Base-by-base conservation (phyloP, 768 basidiomycete species). In the Boletus reticulatus region DNA sequence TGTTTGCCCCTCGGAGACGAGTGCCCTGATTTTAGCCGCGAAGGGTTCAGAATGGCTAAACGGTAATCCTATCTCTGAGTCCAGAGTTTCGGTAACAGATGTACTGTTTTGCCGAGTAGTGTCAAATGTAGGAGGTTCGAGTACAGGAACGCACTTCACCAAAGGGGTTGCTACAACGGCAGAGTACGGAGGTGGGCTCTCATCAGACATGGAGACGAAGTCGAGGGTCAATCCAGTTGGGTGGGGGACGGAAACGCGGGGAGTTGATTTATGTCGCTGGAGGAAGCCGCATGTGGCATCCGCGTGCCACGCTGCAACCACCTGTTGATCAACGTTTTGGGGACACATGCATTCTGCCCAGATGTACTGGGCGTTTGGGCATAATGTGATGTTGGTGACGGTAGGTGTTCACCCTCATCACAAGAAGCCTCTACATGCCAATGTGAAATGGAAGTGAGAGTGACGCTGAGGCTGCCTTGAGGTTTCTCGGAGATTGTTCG, bases 171-270 rank as follows among this genome's bases (percentile, higher is more conserved):
- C 22, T 37, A 32, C 41, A 17, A 52, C 57, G 37, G 52, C 36
- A 39, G 60, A 64, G 31, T 64, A 64, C 19, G 63, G 60, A 37
- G 63, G 63, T 44, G 63, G 63, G 45, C 41, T 56, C 17, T 59
- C 57, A 4, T 24, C 56, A 29, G 43, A 36, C 59, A 56, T 58
- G 48, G 39, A 24, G 45, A 43, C 9, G 37, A 6, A 9, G 43
- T 52, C 48, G 17, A 22, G 31, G 17, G 45, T 29, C 5, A 17
- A 36, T 36, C 20, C 13, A n/a, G 42, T 37, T 17, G 32, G 16
- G 38, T 17, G 37, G 39, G 43, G 32, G 24, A 39, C 29, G 29
- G 29, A 27, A 20, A 43, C n/a, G 12, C 29, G 2, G 36, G 9
- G 19, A 27, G 32, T 22, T 5, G 39, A 41, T 52, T 48, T 61